phyloP scores from a whole-genome alignment of 306 rosid genomes.

The Lithocarpus polystachyus region DNA sequence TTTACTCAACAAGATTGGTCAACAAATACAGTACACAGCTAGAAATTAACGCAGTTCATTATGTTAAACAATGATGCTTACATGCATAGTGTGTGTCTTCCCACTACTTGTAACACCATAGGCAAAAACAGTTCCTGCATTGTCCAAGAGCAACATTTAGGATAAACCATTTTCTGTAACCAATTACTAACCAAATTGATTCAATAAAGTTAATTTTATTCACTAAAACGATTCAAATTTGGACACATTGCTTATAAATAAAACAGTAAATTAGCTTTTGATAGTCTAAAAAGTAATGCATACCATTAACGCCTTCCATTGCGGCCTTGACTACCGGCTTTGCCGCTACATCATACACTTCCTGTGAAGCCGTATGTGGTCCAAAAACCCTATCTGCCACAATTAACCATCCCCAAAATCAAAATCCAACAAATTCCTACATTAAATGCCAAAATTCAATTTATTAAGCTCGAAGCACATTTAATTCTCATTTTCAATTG shows the following conservation, averaged over 20 bases:
- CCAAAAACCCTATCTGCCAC: conserved; percentile 96
- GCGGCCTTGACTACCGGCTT: conserved; percentile 96
- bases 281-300: conserved; percentile 10
- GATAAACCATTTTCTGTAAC: conserved; percentile 24
- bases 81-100: conserved; percentile 99
- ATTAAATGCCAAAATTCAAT: conserved; percentile 14
- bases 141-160: conserved; percentile 11
- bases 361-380: conserved; percentile 69
- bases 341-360: conserved; percentile 96
- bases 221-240: conserved; percentile 4
- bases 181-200: conserved; percentile 8
- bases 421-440: conserved; percentile 14
- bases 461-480: neutral
- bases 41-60: neutral
- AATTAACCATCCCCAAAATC: conserved; percentile 30
- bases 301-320: conserved; percentile 99
- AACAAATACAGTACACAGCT: neutral
- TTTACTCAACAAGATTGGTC: neutral
- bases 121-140: conserved; percentile 96
- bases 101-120: conserved; percentile 99
- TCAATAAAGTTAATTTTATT: neutral
- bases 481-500: neutral
- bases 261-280: neutral
- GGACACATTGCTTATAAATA: neutral
- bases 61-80: conserved; percentile 42